phyloP scores from a whole-genome alignment of 2,329 filamentous ascomycete species.

The Cladosporium sp. region DNA sequence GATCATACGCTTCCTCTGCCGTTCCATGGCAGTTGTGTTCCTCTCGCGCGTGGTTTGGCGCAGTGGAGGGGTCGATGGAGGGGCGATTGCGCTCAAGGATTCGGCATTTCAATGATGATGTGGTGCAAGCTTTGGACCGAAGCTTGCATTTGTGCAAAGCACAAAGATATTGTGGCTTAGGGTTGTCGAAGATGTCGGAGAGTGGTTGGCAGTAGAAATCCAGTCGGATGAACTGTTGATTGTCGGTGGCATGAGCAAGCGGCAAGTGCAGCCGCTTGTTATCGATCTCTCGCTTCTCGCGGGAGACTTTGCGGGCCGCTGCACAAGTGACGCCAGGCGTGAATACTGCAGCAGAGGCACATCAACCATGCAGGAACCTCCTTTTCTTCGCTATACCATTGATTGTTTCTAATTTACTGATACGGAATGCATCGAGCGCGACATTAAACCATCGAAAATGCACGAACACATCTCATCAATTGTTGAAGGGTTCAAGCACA shows the following conservation, averaged over 20 bases:
- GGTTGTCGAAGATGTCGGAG: background rate
- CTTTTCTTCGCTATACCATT: no score
- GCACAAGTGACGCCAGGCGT: no score
- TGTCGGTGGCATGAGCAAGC: conserved; percentile 1
- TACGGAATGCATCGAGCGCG: no score
- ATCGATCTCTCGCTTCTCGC: background rate
- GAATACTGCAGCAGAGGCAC: no score
- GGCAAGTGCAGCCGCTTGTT: background rate
- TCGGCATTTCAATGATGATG: conserved; percentile 29
- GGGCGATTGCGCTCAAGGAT: conserved; percentile 29
- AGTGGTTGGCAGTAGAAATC: background rate
- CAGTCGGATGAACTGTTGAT: background rate
- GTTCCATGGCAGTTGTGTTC: conserved; percentile 42
- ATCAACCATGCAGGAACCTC: no score
- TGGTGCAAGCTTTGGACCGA: conserved; percentile 27
- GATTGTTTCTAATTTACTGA: no score
- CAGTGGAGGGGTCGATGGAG: conserved; percentile 18
- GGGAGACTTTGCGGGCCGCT: no score
- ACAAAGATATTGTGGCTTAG: background rate
- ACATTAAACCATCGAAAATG: no score
- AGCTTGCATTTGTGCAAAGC: conserved; percentile 32
- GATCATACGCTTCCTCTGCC: conserved; percentile 45
- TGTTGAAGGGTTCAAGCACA: no score
- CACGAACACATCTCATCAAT: no score
- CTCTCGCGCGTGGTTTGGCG: conserved; percentile 22